These are phyloP conservation scores for Colletotrichum eremochloae DNA, from an alignment of 2,329 filamentous ascomycete genomes.

Conservation along the genomic window DNA sequence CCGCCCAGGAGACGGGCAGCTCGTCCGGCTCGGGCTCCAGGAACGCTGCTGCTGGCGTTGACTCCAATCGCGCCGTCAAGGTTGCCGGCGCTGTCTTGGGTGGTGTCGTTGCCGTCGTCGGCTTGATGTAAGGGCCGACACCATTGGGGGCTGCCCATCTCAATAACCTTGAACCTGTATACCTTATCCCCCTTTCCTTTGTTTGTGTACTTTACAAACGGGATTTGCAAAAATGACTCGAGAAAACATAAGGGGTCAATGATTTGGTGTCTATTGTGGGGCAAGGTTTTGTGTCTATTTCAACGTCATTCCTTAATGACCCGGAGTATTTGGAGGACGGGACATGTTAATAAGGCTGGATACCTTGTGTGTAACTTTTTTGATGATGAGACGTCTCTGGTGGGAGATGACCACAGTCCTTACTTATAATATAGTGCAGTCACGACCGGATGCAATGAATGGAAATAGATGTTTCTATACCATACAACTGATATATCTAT, in stretches of 20 bases:
- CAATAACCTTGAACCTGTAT: constrained; percentile 13
- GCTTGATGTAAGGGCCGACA: constrained; percentile 39
- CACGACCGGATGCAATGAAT: constrained; percentile 26
- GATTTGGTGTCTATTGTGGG: background rate
- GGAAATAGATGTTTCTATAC: background rate
- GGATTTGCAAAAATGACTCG: constrained; percentile 25
- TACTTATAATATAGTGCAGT: constrained; percentile 16
- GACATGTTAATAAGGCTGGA: constrained; percentile 30
- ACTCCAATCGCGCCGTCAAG: constrained; percentile 39
- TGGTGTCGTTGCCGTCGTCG: constrained; percentile 43
- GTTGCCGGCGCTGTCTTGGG: constrained; percentile 42
- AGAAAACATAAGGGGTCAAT: constrained; percentile 16
- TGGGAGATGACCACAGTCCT: constrained; percentile 18
- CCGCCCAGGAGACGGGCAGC: constrained; percentile 37
- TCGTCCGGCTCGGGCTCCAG: constrained; percentile 25
- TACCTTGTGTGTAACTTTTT: constrained; percentile 35
- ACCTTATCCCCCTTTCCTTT: constrained; percentile 22
- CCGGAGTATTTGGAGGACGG: background rate
- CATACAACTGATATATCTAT: background rate
- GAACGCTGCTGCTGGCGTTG: constrained; percentile 18
- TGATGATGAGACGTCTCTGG: constrained; percentile 10
- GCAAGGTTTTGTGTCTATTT: constrained; percentile 18
- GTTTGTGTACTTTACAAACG: constrained; percentile 8
- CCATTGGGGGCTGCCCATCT: background rate
- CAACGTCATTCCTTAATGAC: constrained; percentile 15